phyloP scores from a whole-genome alignment of 2,329 filamentous ascomycete species.

The Penicillium sp. region DNA sequence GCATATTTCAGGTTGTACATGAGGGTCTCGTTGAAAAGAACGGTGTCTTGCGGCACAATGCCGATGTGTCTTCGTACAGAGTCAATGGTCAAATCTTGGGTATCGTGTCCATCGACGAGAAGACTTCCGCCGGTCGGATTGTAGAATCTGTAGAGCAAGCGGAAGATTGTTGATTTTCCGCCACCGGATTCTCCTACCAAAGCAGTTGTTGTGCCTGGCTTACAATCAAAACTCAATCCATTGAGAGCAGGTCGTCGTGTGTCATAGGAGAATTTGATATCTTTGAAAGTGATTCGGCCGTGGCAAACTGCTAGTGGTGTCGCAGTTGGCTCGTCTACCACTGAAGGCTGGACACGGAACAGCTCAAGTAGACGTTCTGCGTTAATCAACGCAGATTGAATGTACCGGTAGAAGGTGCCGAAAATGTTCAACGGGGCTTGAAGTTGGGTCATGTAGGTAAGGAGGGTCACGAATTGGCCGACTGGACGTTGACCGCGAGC shows the following conservation, averaged over 20 bases:
- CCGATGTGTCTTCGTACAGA: slow-evolving; percentile 77
- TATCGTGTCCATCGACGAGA: slow-evolving; percentile 72
- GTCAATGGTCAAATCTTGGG: slow-evolving; percentile 77
- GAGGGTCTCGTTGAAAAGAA: slow-evolving; percentile 77
- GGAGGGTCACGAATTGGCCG: slow-evolving; percentile 67
- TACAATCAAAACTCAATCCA: slow-evolving; percentile 52
- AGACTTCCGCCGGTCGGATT: slow-evolving; percentile 46
- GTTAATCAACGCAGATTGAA: slow-evolving; percentile 46
- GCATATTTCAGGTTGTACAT: slow-evolving; percentile 85
- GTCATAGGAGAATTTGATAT: slow-evolving; percentile 60
- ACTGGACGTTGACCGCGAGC: slow-evolving; percentile 56
- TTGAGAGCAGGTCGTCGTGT: slow-evolving; percentile 55
- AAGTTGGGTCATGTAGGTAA: slow-evolving; percentile 73
- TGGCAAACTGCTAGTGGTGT: slow-evolving; percentile 52
- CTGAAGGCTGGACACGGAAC: slow-evolving; percentile 57
- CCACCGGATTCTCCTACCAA: slow-evolving; percentile 82
- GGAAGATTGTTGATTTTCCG: slow-evolving; percentile 56
- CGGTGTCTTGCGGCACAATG: slow-evolving; percentile 83
- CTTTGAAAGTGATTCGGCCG: slow-evolving; percentile 56
- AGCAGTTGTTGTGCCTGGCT: slow-evolving; percentile 56
- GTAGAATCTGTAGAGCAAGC: slow-evolving; percentile 41
- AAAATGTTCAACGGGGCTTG: slow-evolving; percentile 71
- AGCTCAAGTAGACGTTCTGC: slow-evolving; percentile 54
- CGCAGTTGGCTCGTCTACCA: slow-evolving; percentile 53
- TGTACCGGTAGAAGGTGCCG: slow-evolving; percentile 54